These are phyloP conservation scores for Coemansia sp. DNA, from an alignment of 192 early-diverging fungal genomes.

Conservation along the genomic window DNA sequence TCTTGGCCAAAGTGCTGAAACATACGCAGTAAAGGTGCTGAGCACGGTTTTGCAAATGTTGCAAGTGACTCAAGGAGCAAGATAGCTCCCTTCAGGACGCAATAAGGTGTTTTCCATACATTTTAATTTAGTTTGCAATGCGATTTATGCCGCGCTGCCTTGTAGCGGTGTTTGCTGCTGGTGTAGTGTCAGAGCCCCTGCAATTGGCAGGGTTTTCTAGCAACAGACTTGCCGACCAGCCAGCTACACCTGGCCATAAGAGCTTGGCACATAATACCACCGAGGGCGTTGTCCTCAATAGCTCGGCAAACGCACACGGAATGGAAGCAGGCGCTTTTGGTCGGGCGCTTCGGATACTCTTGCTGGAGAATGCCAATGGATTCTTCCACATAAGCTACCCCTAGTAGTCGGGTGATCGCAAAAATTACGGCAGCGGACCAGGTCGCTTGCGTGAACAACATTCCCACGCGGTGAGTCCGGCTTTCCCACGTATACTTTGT, in stretches of 20 bases:
- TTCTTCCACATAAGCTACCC: conserved; percentile 38
- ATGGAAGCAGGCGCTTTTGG: neutral
- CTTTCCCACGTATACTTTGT: neutral
- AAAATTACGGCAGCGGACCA: neutral
- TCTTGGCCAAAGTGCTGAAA: neutral
- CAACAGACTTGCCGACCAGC: neutral
- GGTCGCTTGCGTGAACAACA: neutral
- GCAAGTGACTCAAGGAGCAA: neutral
- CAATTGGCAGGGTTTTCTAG: neutral
- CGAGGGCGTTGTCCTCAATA: neutral
- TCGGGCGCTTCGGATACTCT: neutral
- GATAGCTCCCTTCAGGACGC: neutral
- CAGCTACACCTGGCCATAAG: neutral
- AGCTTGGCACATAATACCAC: neutral
- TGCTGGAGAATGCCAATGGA: conserved; percentile 31
- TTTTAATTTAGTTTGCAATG: neutral
- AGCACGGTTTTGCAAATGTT: neutral
- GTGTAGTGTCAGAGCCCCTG: neutral
- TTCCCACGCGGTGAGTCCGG: neutral
- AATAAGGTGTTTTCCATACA: neutral
- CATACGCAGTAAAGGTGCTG: neutral
- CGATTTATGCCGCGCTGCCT: neutral
- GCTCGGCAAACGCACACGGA: neutral
- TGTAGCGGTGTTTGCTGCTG: neutral
- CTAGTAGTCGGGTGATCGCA: neutral